These are phyloP conservation scores for Cymbidium sinense DNA, from an alignment of 106 monocot genomes.

Conservation along the genomic window DNA sequence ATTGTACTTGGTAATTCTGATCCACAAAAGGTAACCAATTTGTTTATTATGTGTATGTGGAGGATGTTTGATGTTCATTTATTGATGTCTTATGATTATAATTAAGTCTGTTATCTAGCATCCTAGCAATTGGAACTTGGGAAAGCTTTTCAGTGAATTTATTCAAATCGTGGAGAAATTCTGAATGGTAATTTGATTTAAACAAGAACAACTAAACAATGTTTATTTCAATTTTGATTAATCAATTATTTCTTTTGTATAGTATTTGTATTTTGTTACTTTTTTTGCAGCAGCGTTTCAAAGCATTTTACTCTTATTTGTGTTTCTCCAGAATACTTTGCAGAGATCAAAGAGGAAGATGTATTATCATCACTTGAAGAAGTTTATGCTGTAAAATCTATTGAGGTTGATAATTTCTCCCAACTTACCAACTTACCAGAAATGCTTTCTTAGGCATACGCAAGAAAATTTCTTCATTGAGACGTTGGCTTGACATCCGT, in stretches of 20 bases:
- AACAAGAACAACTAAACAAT: not conserved
- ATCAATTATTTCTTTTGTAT: not conserved
- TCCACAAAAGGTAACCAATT: slow-evolving; percentile 50
- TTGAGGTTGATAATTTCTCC: slow-evolving; percentile 44
- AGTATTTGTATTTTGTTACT: not conserved
- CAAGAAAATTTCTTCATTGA: slow-evolving; percentile 67
- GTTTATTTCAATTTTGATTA: not conserved
- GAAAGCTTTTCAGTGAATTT: slow-evolving; percentile 71
- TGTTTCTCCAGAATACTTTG: slow-evolving; percentile 39
- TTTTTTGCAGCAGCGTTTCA: not conserved
- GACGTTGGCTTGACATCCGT: slow-evolving; percentile 77
- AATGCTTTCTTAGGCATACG: slow-evolving; percentile 73
- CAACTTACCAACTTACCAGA: slow-evolving; percentile 64
- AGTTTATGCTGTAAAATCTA: slow-evolving; percentile 27
- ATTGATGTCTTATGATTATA: slow-evolving; percentile 6
- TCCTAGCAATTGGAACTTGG: slow-evolving; percentile 69
- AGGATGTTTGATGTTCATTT: not conserved
- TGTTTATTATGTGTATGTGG: not conserved
- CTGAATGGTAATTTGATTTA: slow-evolving; percentile 47
- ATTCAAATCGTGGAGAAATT: slow-evolving; percentile 47
- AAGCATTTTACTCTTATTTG: not conserved
- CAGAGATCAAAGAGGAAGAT: slow-evolving; percentile 40
- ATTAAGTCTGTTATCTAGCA: slow-evolving; percentile 31
- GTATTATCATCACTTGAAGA: slow-evolving; percentile 58
- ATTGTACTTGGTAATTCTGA: slow-evolving; percentile 57